These are phyloP conservation scores for Begonia fuchsioides DNA, from an alignment of 306 rosid genomes.

Conservation along the genomic window DNA sequence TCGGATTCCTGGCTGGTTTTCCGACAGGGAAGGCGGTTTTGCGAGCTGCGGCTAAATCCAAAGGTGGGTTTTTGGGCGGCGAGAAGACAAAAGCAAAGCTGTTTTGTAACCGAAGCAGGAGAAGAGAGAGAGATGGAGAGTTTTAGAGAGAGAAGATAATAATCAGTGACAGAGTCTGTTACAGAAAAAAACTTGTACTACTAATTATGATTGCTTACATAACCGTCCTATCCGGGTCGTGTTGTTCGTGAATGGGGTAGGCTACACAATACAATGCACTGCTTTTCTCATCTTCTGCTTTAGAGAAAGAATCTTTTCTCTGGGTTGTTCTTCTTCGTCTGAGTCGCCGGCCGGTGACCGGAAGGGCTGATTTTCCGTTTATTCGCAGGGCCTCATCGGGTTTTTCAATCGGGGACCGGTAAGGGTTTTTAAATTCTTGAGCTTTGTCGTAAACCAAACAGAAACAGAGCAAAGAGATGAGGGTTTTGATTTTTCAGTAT, in stretches of 20 bases:
- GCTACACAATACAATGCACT: conserved; percentile 7
- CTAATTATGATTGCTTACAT: conserved; percentile 28
- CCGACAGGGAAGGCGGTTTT: conserved; percentile 8
- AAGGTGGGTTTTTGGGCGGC: conserved; percentile 20
- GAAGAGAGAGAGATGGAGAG: conserved; percentile 1
- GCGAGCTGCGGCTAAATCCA: conserved; percentile 7
- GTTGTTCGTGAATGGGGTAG: conserved; percentile 33
- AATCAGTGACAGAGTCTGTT: conserved; percentile 24
- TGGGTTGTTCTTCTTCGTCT: too few relatives aligned
- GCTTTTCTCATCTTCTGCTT: conserved; percentile 1
- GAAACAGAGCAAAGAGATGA: not conserved
- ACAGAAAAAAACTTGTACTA: conserved; percentile 19
- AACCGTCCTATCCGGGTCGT: conserved; percentile 40
- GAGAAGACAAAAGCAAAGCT: conserved; percentile 13
- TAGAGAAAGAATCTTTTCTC: conserved; percentile 13
- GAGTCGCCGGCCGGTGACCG: not conserved
- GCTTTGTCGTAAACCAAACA: not conserved
- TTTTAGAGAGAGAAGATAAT: conserved; percentile 6
- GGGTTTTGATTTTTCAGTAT: conserved; percentile 2
- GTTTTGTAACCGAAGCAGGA: conserved; percentile 26
- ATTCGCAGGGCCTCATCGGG: conserved; percentile 17
- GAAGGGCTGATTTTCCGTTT: conserved; percentile 48
- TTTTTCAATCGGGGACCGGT: conserved; percentile 37
- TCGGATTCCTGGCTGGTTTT: conserved; percentile 1
- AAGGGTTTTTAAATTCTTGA: not conserved